Evolutionary conservation across 345 rosid genomes (phyloP).

Genomic region (Salix arbutifolia): DNA sequence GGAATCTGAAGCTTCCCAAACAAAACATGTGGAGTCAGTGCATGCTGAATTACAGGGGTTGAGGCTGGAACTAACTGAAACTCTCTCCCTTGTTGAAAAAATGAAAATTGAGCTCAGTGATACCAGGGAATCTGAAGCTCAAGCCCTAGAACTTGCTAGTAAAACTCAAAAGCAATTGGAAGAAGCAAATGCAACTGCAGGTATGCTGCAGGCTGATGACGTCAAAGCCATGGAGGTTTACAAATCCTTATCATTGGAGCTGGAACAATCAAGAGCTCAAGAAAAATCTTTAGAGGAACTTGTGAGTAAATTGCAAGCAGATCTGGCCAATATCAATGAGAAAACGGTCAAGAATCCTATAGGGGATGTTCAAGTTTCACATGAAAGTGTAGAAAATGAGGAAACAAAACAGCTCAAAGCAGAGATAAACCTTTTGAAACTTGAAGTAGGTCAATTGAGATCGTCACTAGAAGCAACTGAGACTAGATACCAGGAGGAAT

Average conservation of each 20-base stretch:
- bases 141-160: constrained; percentile 50
- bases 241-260: constrained; percentile 47
- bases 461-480: constrained; percentile 70
- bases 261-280: constrained; percentile 62
- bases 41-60: constrained; percentile 51
- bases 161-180: constrained; percentile 61
- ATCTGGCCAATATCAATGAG: constrained; percentile 35
- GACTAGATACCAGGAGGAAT: constrained; percentile 80
- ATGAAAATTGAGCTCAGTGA: constrained; percentile 53
- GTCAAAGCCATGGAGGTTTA: constrained; percentile 60
- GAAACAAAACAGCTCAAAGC: constrained; percentile 42
- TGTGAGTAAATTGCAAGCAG: constrained; percentile 51
- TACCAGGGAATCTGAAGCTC: constrained; percentile 75
- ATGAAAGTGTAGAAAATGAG: constrained; percentile 28
- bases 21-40: constrained; percentile 56
- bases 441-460: constrained; percentile 60
- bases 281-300: constrained; percentile 60
- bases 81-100: constrained; percentile 60
- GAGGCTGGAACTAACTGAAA: constrained; percentile 67
- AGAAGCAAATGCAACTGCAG: constrained; percentile 54
- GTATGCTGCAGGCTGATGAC: constrained; percentile 53
- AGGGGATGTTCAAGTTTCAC: constrained; percentile 22
- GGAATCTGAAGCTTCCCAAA: constrained; percentile 60
- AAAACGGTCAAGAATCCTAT: constrained; percentile 14
- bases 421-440: constrained; percentile 49